Conservation (phyloP, 495 filamentous ascomycete species). For the Hypoxylon lenormandii region DNA sequence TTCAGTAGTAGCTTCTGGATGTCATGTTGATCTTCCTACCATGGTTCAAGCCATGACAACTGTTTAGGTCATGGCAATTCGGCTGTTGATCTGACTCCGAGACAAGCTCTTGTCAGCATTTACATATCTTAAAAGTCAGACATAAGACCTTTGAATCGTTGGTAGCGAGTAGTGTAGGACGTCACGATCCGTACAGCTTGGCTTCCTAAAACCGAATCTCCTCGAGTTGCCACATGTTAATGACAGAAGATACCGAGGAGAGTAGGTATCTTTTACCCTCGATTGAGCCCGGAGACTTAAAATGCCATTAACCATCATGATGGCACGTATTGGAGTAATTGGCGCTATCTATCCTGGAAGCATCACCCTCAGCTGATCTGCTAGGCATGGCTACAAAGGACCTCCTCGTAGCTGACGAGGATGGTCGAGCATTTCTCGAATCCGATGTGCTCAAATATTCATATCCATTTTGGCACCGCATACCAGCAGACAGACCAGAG, state of each 20-base stretch:
- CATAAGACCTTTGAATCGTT: not conserved
- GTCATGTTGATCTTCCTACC: constrained; percentile 11
- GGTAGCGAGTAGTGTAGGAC: constrained; percentile 5
- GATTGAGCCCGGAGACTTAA: too few relatives aligned
- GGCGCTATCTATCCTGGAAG: too few relatives aligned
- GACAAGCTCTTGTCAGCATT: not conserved
- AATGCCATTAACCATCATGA: too few relatives aligned
- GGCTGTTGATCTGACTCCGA: constrained; percentile 34
- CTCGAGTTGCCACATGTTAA: not conserved
- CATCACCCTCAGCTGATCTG: too few relatives aligned
- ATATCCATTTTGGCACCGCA: too few relatives aligned
- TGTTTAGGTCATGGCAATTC: constrained; percentile 21
- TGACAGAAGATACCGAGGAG: not conserved
- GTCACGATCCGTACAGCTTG: not conserved
- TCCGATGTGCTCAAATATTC: too few relatives aligned
- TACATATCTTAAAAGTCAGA: constrained; percentile 5
- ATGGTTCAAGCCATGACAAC: constrained; percentile 5
- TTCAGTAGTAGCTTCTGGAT: constrained; percentile 8
- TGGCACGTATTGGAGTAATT: too few relatives aligned
- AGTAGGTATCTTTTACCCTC: too few relatives aligned
- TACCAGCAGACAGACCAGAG: too few relatives aligned
- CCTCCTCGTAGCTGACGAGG: too few relatives aligned
- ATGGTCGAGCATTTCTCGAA: too few relatives aligned
- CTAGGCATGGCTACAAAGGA: too few relatives aligned
- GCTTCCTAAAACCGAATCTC: not conserved